Base-by-base conservation (phyloP, 2,329 filamentous ascomycete species). In the Amauroascus niger region DNA sequence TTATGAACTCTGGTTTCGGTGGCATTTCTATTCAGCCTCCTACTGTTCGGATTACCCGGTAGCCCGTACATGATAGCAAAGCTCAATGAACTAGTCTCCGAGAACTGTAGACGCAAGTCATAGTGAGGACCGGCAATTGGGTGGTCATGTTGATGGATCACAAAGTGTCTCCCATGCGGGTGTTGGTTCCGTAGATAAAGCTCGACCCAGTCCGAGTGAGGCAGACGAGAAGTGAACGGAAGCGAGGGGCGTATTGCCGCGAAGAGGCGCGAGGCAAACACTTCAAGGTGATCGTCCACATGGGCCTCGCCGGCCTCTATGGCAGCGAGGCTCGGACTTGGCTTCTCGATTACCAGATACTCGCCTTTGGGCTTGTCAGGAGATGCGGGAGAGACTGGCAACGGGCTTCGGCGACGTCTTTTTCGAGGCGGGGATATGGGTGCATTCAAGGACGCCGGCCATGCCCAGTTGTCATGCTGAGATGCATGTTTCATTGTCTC, bases 131-230 rank as follows among this genome's bases (percentile, higher is more conserved):
- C 83, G 8, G 84, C 82, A 41, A 85, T 65, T 1, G 84, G 84
- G 63, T 87, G 84, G 62, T 86, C 83, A 63, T 88, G 83, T 63
- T 88, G 83, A 64, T 87, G 83, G 35, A 87, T 76, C 49, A 87
- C 79, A 62, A 87, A 87, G 64, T 83, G 80, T 20, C 67, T 66
- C 7, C 78, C 77, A 41, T 73, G 56, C 0, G 64, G 53, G 54
- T 74, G 67, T 48, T 71, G 64, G 58, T 78, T 79, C 9, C 69
- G 65, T n/a, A 62, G 60, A 61, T 79, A 80, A 1, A 80, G 63
- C 2, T 68, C 61, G 22, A 63, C 55, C 65, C 75, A 79, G 1
- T 69, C 65, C 1, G 64, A 30, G 20, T 78, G 71, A 1, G 66
- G 58, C 2, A 79, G 62, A 16, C 67, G 67, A 18, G 69, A 67